These are phyloP conservation scores for Thermothielavioides terrestris DNA, from an alignment of 495 filamentous ascomycete genomes.

Conservation along the genomic window DNA sequence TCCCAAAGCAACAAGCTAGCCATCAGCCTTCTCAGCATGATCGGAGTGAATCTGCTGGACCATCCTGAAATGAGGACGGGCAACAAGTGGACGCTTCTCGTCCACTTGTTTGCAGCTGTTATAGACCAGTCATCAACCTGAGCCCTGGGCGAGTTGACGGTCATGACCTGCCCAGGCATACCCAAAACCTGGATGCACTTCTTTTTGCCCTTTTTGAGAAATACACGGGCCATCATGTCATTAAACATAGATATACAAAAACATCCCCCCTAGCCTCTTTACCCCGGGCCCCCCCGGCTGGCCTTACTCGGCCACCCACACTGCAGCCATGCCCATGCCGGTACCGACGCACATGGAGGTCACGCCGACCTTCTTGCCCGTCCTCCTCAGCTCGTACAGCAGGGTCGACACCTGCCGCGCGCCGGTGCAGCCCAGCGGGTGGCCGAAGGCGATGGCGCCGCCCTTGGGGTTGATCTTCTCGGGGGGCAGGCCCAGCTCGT, in stretches of 20 bases:
- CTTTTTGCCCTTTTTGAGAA: slow-evolving; percentile 4
- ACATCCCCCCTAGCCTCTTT: background rate
- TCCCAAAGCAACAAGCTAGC: no score
- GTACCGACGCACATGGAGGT: slow-evolving; percentile 97
- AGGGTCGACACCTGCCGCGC: slow-evolving; percentile 89
- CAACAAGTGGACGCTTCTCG: no score
- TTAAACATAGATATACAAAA: slow-evolving; percentile 9
- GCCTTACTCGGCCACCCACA: slow-evolving; percentile 63
- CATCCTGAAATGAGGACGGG: no score
- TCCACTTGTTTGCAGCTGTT: no score
- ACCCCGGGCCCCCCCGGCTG: no score
- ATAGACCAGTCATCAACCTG: no score
- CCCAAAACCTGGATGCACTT: slow-evolving; percentile 7
- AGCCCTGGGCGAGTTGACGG: no score
- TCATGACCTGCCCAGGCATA: no score
- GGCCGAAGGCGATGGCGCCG: slow-evolving; percentile 96
- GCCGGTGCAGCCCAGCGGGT: slow-evolving; percentile 91
- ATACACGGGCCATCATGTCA: slow-evolving; percentile 7
- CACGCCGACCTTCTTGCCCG: slow-evolving; percentile 72
- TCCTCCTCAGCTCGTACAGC: slow-evolving; percentile 78
- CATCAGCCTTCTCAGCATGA: no score
- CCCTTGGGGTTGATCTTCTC: slow-evolving; percentile 95
- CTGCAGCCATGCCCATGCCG: slow-evolving; percentile 84
- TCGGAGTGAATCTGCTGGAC: no score
- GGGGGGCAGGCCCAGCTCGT: slow-evolving; percentile 71